Evolutionary conservation across 345 rosid species (phyloP).

Genomic region (Adansonia digitata): DNA sequence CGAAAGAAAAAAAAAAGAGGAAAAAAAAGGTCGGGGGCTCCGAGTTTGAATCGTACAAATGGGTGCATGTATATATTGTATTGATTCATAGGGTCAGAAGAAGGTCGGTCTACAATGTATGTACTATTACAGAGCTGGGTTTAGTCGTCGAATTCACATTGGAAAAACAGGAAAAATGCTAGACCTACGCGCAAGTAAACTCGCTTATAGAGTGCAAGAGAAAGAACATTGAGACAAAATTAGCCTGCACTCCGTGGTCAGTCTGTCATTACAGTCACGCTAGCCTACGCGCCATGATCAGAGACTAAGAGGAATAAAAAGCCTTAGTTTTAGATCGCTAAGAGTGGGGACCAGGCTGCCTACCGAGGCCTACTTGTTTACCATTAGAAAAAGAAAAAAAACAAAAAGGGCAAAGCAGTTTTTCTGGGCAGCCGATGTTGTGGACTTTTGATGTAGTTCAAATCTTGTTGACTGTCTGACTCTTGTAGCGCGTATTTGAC

Average conservation of each 20-base stretch:
- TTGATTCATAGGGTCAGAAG: not conserved
- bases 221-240: not conserved
- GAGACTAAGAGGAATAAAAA: not conserved
- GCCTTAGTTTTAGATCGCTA: too few species aligned
- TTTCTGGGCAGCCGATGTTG: not conserved
- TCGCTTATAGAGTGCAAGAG: not conserved
- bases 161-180: constrained; percentile 11
- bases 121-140: not conserved
- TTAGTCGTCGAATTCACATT: constrained; percentile 40
- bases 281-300: not conserved
- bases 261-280: not conserved
- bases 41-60: constrained; percentile 17
- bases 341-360: not conserved
- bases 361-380: not conserved
- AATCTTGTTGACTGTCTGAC: not conserved
- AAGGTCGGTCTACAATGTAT: constrained; percentile 6
- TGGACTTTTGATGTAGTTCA: not conserved
- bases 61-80: not conserved
- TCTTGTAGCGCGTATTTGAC: not conserved
- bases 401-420: too few species aligned
- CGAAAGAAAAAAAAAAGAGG: constrained; percentile 5
- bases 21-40: constrained; percentile 18
- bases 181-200: constrained; percentile 1
- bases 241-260: not conserved
- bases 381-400: not conserved